These are phyloP conservation scores for Chaetomium sp. DNA, from an alignment of 2,329 filamentous ascomycete species.

Conservation along the genomic window DNA sequence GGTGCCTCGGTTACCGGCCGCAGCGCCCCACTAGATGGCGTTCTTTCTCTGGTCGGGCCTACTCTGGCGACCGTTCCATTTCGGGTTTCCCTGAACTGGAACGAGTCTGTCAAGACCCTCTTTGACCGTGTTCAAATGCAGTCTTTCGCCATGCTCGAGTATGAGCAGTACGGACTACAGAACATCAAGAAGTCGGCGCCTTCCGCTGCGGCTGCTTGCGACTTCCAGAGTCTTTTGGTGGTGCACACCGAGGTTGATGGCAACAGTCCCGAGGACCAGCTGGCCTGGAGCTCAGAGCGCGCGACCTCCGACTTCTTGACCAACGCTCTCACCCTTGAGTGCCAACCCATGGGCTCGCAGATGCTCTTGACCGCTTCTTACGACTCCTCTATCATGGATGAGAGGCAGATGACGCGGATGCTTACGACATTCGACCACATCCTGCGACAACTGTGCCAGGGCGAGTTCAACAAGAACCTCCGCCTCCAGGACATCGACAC, in stretches of 20 bases:
- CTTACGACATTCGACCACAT: conserved; percentile 18
- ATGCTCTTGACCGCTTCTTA: conserved; percentile 14
- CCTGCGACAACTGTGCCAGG: conserved; percentile 14
- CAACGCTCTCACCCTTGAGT: conserved; percentile 18
- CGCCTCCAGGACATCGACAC: conserved; percentile 43
- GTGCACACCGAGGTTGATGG: conserved; percentile 17
- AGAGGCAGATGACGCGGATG: conserved; percentile 14
- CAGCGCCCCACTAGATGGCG: conserved; percentile 20
- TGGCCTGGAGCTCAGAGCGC: conserved; percentile 17
- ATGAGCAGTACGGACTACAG: conserved; percentile 26
- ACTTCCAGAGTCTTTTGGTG: conserved; percentile 31
- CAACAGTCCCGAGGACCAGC: not conserved
- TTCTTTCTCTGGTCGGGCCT: conserved; percentile 24
- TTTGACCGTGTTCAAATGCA: conserved; percentile 20
- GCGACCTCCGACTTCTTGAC: conserved; percentile 21
- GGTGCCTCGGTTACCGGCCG: conserved; percentile 27
- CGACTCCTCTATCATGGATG: conserved; percentile 20
- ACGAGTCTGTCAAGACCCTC: conserved; percentile 1
- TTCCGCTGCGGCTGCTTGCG: conserved; percentile 14
- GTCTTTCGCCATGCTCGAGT: conserved; percentile 22
- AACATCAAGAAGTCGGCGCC: conserved; percentile 22
- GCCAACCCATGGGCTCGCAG: conserved; percentile 10
- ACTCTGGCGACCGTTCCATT: conserved; percentile 27
- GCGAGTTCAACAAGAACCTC: not conserved
- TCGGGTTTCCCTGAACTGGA: conserved; percentile 7